phyloP scores from a whole-genome alignment of 2,329 filamentous ascomycete species.

The Trichophaea hybrida region DNA sequence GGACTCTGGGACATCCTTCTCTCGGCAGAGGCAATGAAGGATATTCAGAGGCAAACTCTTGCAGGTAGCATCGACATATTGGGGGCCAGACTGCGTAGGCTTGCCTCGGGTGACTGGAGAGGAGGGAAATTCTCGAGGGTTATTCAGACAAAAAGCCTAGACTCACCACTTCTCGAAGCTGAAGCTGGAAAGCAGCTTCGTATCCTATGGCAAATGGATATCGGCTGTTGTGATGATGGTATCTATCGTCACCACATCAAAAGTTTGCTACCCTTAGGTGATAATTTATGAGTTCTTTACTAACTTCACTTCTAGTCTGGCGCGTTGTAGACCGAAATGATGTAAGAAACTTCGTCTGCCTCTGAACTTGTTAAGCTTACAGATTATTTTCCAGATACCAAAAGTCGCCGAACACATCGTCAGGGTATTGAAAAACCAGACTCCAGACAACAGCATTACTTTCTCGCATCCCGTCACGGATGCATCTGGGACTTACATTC shows the following conservation, averaged over 20 bases:
- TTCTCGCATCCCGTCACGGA: background rate
- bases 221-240: conserved; percentile 15
- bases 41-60: conserved; percentile 9
- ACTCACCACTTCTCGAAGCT: conserved; percentile 5
- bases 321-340: background rate
- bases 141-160: background rate
- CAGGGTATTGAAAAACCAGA: background rate
- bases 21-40: conserved; percentile 13
- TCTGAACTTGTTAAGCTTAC: background rate
- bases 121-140: background rate
- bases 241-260: conserved; percentile 12
- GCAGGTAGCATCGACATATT: background rate
- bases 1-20: conserved; percentile 15
- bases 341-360: too few species aligned
- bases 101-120: conserved; percentile 17
- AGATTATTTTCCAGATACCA: too few species aligned
- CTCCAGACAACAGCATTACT: background rate
- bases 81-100: conserved; percentile 6
- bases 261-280: too few species aligned
- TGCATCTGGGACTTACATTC: background rate
- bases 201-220: conserved; percentile 21
- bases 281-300: too few species aligned
- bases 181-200: conserved; percentile 14
- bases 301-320: background rate
- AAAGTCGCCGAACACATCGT: background rate